Evolutionary conservation across 2,329 filamentous ascomycete genomes (phyloP).

Genomic region (Metarhizium humberi): DNA sequence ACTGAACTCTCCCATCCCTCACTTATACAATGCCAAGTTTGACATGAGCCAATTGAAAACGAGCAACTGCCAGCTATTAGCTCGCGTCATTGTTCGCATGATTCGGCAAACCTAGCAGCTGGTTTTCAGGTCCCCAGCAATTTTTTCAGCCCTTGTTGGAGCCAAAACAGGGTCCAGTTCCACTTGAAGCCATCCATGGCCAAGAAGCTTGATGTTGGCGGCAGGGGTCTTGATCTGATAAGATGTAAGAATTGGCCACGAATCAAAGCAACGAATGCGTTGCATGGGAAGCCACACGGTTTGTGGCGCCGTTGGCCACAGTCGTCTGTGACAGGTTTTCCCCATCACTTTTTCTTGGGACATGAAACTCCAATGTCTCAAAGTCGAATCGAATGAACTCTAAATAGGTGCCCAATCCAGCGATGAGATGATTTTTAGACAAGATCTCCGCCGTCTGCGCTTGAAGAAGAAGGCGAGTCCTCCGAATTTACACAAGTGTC

Average conservation of each 20-base stretch:
- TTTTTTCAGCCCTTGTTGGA: neutral
- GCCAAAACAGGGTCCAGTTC: neutral
- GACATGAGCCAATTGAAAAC: neutral
- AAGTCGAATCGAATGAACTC: neutral
- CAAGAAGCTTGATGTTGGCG: neutral
- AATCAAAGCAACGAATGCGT: neutral
- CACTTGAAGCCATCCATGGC: neutral
- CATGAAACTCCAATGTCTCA: neutral
- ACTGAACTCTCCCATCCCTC: neutral
- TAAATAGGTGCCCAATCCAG: neutral
- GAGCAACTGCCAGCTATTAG: too few species aligned
- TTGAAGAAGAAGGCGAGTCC: too few species aligned
- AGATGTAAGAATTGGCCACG: neutral
- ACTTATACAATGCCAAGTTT: neutral
- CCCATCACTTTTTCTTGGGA: neutral
- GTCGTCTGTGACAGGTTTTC: neutral
- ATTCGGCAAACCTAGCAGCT: neutral
- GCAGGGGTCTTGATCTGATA: conserved; percentile 4
- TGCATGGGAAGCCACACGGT: neutral
- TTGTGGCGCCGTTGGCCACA: neutral
- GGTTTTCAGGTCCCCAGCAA: neutral
- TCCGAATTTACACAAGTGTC: too few species aligned
- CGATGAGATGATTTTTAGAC: too few species aligned
- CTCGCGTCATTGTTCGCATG: neutral
- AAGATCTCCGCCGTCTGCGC: too few species aligned